These are phyloP conservation scores for Spiraea crenata DNA, from an alignment of 331 rosid species.

Conservation along the genomic window DNA sequence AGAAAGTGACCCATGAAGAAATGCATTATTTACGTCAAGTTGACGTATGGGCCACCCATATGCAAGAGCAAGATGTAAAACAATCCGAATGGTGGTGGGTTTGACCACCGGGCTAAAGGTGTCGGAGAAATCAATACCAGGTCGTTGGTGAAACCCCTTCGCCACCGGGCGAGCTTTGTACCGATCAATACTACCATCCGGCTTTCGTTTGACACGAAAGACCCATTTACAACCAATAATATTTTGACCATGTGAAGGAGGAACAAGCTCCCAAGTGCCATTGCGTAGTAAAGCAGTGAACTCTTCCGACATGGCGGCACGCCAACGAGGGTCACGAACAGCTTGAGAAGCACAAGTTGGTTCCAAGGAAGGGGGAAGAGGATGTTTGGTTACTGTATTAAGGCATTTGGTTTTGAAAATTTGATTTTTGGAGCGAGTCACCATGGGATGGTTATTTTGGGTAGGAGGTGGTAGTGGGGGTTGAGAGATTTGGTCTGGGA, in stretches of 20 bases:
- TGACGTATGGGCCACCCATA: not conserved
- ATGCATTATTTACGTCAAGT: not conserved
- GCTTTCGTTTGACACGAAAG: not conserved
- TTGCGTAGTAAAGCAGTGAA: not conserved
- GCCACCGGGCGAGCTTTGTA: not conserved
- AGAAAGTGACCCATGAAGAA: not conserved
- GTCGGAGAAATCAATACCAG: not conserved
- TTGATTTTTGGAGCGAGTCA: no score
- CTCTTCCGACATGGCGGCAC: not conserved
- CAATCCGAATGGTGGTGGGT: not conserved
- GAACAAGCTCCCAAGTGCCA: constrained; percentile 1
- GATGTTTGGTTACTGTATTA: not conserved
- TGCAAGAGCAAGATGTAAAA: not conserved
- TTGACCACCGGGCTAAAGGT: not conserved
- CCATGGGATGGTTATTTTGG: no score
- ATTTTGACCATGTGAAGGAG: not conserved
- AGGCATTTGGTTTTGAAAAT: not conserved
- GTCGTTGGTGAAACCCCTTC: not conserved
- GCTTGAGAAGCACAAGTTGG: not conserved
- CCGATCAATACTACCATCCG: not conserved
- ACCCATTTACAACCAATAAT: not conserved
- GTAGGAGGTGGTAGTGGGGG: no score
- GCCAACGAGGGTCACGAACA: not conserved
- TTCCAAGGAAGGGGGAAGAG: not conserved
- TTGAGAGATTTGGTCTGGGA: no score